Base-by-base conservation (phyloP, 2,329 filamentous ascomycete species). In the Colletotrichum sp. region DNA sequence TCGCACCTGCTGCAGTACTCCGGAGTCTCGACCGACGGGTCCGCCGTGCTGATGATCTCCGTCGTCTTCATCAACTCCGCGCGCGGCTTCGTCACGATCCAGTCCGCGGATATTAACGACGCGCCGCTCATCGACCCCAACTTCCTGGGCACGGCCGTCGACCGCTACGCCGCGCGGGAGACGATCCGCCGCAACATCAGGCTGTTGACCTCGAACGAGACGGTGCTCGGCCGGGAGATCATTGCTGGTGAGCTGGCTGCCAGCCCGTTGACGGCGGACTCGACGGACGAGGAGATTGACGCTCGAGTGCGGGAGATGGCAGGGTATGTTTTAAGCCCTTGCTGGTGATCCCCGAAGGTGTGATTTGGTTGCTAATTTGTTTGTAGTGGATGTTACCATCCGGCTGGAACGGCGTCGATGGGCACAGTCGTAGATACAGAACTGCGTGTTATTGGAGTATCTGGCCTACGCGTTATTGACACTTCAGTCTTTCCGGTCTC, bases 381-480 rank as follows among this genome's bases (percentile, higher is more conserved):
- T 3, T 7, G 3, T 6, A 87, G 67, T 68, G 78, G 1, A 79
- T 83, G 28, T 78, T 86, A 73, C 18, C 71, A 73, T 60, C 64
- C 55, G 78, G 79, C 21, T 82, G 87, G n/a, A 82, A 84, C 44
- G 82, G 85, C 0, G 79, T 85, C 7, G 72, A 79, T 73, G 71
- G 84, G 85, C 36, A 84, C 83, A 21, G 68, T 71, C 5, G 72
- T 75, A 1, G 84, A 86, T 68, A 75, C 78, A 0, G 80, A 84
- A 13, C 79, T 86, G 49, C 79, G 80, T 8, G 85, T 87, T 7
- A 84, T 84, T 26, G 85, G 85, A 0, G 82, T 86, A 1, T 77
- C 78, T 2, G 80, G 81, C 13, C 79, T 87, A 9, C 82, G 84
- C 5, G 80, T 87, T 3, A 81, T 85, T 0, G 85, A 87, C 72